A percentile compares a stretch with the other conserved stretches of the same genome.
Evolutionary conservation across 2,329 filamentous ascomycete species (phyloP).

Genomic region (Amauroascus niger): DNA sequence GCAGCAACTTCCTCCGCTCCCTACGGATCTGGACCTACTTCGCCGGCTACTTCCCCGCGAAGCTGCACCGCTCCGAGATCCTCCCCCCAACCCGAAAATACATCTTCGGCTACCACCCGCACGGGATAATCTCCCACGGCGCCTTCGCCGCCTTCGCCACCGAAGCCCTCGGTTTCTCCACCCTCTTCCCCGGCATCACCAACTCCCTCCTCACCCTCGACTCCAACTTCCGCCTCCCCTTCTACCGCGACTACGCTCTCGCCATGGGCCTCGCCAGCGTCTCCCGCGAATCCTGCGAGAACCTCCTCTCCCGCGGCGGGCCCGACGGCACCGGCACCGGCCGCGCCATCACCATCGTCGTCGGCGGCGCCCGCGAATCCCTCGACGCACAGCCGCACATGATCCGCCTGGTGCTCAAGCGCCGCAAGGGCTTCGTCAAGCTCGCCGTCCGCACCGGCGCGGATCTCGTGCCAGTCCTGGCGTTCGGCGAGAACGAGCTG

Average conservation of each 20-base stretch:
- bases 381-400: conserved; percentile 74
- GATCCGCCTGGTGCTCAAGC: conserved; percentile 66
- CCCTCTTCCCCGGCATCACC: conserved; percentile 87
- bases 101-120: conserved; percentile 93
- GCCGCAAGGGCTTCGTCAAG: conserved; percentile 88
- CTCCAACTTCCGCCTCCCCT: conserved; percentile 83
- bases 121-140: conserved; percentile 96
- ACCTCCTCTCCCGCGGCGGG: conserved; percentile 71
- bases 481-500: conserved; percentile 90
- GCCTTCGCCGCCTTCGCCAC: conserved; percentile 87
- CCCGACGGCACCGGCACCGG: conserved; percentile 73
- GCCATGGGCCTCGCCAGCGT: conserved; percentile 80
- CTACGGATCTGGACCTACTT: conserved; percentile 78
- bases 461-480: conserved; percentile 82
- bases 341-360: conserved; percentile 89
- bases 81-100: conserved; percentile 79
- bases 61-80: conserved; percentile 71
- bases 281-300: conserved; percentile 83
- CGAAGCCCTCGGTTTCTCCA: conserved; percentile 74
- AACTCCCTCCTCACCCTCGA: conserved; percentile 93
- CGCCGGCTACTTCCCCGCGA: conserved; percentile 83
- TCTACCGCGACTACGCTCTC: conserved; percentile 91
- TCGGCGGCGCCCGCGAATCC: conserved; percentile 85
- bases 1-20: conserved; percentile 64
- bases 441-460: conserved; percentile 86